phyloP scores from a whole-genome alignment of 1,139 yeast species.

The Geotrichum bryndzae region DNA sequence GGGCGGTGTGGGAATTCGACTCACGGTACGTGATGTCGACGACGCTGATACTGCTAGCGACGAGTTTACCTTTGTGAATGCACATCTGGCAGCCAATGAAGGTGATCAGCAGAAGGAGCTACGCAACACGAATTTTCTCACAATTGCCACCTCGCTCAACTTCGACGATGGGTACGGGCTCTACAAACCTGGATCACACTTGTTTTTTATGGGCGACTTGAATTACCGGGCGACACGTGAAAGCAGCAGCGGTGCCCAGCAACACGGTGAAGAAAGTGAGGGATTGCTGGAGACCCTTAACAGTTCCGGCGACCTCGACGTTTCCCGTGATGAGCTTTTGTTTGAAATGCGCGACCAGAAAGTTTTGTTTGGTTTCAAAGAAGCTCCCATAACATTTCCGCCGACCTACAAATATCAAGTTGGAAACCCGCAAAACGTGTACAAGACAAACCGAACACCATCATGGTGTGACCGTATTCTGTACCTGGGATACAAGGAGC shows the following conservation, averaged over 20 bases:
- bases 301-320: background rate
- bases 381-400: slow-evolving; percentile 52
- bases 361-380: slow-evolving; percentile 58
- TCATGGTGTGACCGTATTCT: slow-evolving; percentile 89
- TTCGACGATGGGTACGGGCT: slow-evolving; percentile 57
- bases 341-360: slow-evolving; percentile 41
- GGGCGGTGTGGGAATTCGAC: slow-evolving; percentile 64
- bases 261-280: slow-evolving; percentile 3
- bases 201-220: slow-evolving; percentile 75
- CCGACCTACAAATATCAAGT: slow-evolving; percentile 71
- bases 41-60: slow-evolving; percentile 17
- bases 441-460: slow-evolving; percentile 57
- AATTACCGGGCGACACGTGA: slow-evolving; percentile 55
- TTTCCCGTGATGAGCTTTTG: slow-evolving; percentile 56
- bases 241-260: background rate
- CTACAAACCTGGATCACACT: slow-evolving; percentile 52
- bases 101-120: slow-evolving; percentile 45
- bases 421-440: slow-evolving; percentile 40
- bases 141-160: slow-evolving; percentile 49
- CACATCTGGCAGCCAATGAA: slow-evolving; percentile 75
- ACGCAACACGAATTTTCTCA: slow-evolving; percentile 50
- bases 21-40: slow-evolving; percentile 36
- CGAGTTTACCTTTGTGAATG: slow-evolving; percentile 54
- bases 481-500: slow-evolving; percentile 43
- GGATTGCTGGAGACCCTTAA: background rate